phyloP scores from a whole-genome alignment of 2,329 filamentous ascomycete species.

The Alternaria arborescens region DNA sequence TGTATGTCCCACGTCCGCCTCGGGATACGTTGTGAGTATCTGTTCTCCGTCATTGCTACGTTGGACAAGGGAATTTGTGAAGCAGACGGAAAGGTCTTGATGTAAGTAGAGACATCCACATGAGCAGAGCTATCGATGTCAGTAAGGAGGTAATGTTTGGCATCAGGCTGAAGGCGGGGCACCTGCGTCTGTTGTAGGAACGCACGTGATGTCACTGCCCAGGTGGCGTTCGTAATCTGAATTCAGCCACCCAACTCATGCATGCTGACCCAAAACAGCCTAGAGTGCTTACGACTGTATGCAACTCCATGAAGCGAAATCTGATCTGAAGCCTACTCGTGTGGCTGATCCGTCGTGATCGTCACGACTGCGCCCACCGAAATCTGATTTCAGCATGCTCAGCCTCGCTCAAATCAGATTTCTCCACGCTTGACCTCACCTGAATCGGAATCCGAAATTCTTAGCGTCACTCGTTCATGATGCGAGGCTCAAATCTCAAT shows the following conservation, averaged over 20 bases:
- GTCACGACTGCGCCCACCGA: not conserved
- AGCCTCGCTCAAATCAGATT: not conserved
- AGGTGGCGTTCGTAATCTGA: not conserved
- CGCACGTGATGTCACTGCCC: not conserved
- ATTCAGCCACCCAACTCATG: not conserved
- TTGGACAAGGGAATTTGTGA: not conserved
- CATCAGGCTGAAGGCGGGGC: not conserved
- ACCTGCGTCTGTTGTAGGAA: accelerated
- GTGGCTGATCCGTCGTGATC: not conserved
- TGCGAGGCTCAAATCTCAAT: not conserved
- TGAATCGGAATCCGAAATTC: not conserved
- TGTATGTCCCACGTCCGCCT: not conserved
- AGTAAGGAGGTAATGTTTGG: not conserved
- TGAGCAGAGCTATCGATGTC: not conserved
- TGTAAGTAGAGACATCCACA: accelerated
- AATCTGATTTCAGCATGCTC: not conserved
- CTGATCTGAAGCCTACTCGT: not conserved
- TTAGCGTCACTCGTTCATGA: too few relatives aligned
- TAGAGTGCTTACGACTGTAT: not conserved
- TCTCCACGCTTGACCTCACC: not conserved
- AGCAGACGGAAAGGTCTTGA: accelerated
- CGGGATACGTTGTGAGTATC: not conserved
- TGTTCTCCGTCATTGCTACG: not conserved
- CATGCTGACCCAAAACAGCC: not conserved
- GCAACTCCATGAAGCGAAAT: not conserved